phyloP scores from a whole-genome alignment of 805 yeast species.

The Blastobotrys terrestris region DNA sequence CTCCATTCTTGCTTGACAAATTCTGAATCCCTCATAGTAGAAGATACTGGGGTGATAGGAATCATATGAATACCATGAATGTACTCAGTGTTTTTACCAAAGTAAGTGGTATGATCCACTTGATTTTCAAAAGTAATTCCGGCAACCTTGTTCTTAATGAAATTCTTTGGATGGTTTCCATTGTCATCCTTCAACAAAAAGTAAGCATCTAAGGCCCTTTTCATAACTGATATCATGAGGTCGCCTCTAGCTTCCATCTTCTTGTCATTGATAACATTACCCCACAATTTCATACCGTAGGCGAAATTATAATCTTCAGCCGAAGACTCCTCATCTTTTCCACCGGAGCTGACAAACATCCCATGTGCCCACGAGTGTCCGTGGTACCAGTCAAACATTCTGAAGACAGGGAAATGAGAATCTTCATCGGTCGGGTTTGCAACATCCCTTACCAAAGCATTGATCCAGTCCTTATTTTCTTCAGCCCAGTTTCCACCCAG shows the following conservation, averaged over 20 bases:
- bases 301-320: slow-evolving; percentile 72
- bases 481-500: slow-evolving; percentile 48
- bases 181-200: slow-evolving; percentile 47
- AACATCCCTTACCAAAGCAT: slow-evolving; percentile 57
- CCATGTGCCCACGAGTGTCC: slow-evolving; percentile 87
- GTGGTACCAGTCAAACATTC: slow-evolving; percentile 65
- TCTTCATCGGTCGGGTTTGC: slow-evolving; percentile 51
- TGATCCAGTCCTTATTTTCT: slow-evolving; percentile 51
- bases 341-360: slow-evolving; percentile 55
- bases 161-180: slow-evolving; percentile 45
- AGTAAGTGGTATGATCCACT: slow-evolving; percentile 67
- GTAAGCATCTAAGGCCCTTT: slow-evolving; percentile 49
- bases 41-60: slow-evolving; percentile 61
- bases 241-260: slow-evolving; percentile 53
- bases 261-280: slow-evolving; percentile 47
- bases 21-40: slow-evolving; percentile 44
- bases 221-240: slow-evolving; percentile 53
- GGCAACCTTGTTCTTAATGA: slow-evolving; percentile 57
- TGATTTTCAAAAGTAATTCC: slow-evolving; percentile 77
- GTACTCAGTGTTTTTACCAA: slow-evolving; percentile 57
- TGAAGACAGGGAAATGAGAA: slow-evolving; percentile 59
- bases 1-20: slow-evolving; percentile 58
- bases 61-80: slow-evolving; percentile 81
- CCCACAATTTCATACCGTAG: slow-evolving; percentile 72
- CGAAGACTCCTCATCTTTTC: slow-evolving; percentile 68